Evolutionary conservation across 1,284 basidiomycete genomes (phyloP).

Genomic region (Naganishia cerealis): DNA sequence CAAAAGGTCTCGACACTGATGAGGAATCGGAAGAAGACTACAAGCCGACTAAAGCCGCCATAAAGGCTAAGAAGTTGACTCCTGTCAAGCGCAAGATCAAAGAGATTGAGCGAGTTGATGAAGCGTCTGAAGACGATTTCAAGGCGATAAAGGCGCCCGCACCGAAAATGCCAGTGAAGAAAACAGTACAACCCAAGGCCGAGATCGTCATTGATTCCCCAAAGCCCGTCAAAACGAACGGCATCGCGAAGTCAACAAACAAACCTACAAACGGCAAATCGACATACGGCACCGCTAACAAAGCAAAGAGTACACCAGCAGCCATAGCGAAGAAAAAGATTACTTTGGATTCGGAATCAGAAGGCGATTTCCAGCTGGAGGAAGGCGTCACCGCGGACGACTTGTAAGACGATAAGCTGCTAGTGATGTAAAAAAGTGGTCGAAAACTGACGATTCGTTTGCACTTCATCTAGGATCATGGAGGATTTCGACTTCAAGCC

Average conservation of each 20-base stretch:
- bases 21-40: constrained; percentile 70
- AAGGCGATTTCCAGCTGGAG: constrained; percentile 28
- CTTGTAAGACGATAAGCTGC: constrained; percentile 25
- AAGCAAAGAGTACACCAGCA: constrained; percentile 25
- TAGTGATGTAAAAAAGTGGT: not conserved
- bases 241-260: not conserved
- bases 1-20: constrained; percentile 58
- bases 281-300: constrained; percentile 30
- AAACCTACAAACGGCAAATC: constrained; percentile 19
- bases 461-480: constrained; percentile 7
- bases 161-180: constrained; percentile 17
- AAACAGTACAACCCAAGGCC: constrained; percentile 27
- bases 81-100: constrained; percentile 37
- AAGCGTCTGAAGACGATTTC: constrained; percentile 61
- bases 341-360: constrained; percentile 30
- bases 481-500: constrained; percentile 41
- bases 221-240: constrained; percentile 24
- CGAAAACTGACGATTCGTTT: not conserved
- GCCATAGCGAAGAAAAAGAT: constrained; percentile 31
- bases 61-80: constrained; percentile 43
- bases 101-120: constrained; percentile 59
- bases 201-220: constrained; percentile 4
- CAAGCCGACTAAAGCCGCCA: constrained; percentile 61
- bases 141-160: constrained; percentile 41
- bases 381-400: constrained; percentile 19